Evolutionary conservation across 805 yeast species (phyloP).

Genomic region (Komagataella phaffii): DNA sequence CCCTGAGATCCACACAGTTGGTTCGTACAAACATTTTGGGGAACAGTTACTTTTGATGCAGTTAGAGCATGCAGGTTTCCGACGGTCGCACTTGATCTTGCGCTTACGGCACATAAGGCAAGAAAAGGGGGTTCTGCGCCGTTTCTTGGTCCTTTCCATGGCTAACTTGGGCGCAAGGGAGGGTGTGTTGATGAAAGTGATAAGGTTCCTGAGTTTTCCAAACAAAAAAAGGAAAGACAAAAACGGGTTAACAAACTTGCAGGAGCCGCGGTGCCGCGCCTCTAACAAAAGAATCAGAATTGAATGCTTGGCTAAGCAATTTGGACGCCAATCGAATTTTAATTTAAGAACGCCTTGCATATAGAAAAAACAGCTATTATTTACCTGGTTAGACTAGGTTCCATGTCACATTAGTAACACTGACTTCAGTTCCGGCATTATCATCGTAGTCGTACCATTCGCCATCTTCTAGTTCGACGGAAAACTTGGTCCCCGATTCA

Average conservation of each 20-base stretch:
- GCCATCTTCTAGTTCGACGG: slow-evolving; percentile 56
- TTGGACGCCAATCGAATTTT: background rate
- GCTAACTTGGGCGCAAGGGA: background rate
- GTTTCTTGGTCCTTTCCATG: slow-evolving; percentile 5
- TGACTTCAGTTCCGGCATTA: slow-evolving; percentile 63
- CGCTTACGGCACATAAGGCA: slow-evolving; percentile 11
- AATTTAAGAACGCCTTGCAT: no score
- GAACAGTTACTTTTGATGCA: slow-evolving; percentile 7
- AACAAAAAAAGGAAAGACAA: background rate
- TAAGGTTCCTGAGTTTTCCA: background rate
- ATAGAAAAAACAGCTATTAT: no score
- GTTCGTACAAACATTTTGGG: slow-evolving; percentile 9
- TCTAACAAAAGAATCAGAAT: background rate
- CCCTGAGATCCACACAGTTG: slow-evolving; percentile 3
- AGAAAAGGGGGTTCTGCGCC: slow-evolving; percentile 13
- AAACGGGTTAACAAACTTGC: background rate
- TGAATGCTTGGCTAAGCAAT: background rate
- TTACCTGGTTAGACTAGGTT: slow-evolving; percentile 21
- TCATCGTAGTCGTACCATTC: slow-evolving; percentile 98
- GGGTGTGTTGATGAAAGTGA: background rate
- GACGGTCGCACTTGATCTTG: slow-evolving; percentile 13
- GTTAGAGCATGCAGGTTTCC: slow-evolving; percentile 9
- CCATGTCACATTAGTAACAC: slow-evolving; percentile 66
- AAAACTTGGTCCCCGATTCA: slow-evolving; percentile 36
- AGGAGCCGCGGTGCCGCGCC: background rate